Base-by-base conservation (phyloP, 2,329 filamentous ascomycete species). In the Tolypocladium tundrense region DNA sequence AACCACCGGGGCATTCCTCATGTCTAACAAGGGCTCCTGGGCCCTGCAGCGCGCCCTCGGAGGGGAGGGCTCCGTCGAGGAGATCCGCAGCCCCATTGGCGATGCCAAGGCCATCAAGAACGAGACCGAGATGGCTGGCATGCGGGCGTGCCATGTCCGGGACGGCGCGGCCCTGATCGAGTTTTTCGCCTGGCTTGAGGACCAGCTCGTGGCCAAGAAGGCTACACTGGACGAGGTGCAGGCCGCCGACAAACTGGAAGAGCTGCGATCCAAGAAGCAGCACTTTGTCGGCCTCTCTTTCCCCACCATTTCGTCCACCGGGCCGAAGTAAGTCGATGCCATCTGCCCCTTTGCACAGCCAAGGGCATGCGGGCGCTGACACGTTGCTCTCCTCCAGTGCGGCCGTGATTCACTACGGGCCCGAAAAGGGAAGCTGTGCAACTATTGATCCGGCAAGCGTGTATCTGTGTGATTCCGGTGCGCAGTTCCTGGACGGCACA, bases 21-120 rank as follows among this genome's bases (percentile, higher is more conserved):
- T 97, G 24, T 96, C 93, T 0, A 96, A 86, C 61, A 91, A 86
- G 70, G 90, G 89, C 2, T 97, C 93, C 0, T 99, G 94, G 94
- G 94, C 94, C 3, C 76, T 99, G 19, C 92, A 88, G 68, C 81
- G 91, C 56, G 88, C 90, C 39, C 79, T 99, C 1, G 94, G 94
- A 33, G 94, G 92, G 9, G 89, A 94, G 53, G 83, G 88, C 10
- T 85, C 87, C 60, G 90, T 96, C 2, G 91, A 97, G 57, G 92
- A 97, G 68, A 77, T 88, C 24, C 82, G 93, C 64, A 97, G 92
- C 66, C 92, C 91, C 1, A 83, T 99, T 59, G 87, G 86, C 5
- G 92, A 97, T 72, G 85, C 91, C 41, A 99, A 99, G 76, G 91
- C 94, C 9, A 79, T 97, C 70, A 99, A 99, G 76, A 99, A 97